Base-by-base conservation (phyloP, 1,284 basidiomycete species). In the Apiotrichum sp. region DNA sequence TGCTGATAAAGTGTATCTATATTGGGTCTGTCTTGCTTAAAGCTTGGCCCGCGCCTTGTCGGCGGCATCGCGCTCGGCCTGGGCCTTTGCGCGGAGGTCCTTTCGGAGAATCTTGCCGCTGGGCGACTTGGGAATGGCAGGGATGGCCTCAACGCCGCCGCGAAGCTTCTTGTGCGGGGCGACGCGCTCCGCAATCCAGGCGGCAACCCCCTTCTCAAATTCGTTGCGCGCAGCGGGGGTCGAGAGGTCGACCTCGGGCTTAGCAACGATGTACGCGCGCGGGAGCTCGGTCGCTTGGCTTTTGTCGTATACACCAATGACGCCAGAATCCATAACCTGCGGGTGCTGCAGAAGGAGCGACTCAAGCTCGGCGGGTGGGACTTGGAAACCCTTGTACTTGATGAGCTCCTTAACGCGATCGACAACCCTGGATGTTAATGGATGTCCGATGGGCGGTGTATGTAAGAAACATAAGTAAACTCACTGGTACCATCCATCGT, bases 281-380 rank as follows among this genome's bases (percentile, higher is more conserved):
- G 89, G 89, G 13, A 90, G 78, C 68, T 92, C 88, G 3, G 88
- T 88, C 2, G 83, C 86, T 64, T 87, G 80, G 48, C 78, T 78
- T 2, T 76, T 74, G 56, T 80, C 81, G 3, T 84, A 77, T 0
- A 89, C 76, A 3, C 87, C 86, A 55, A 89, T 83, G 5, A 89
- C 87, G 9, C 83, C 87, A 0, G 80, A 78, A 63, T 89, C 87
- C 5, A 81, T 82, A 29, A 89, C 79, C 2, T 85, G 80, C 0
- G 86, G 83, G 64, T 91, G 86, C 4, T 81, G 81, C 14, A 91
- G 73, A 1, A 92, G 80, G 0, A 89, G 72, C 35, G 82, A 80
- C 68, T 92, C 89, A 2, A 92, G 79, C 64, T 91, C 89, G 0
- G 89, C 88, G 0, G 89, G 89, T 0, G 89, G 83, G 13, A 92